Evolutionary conservation across 352 stramenopile genomes (phyloP).

Genomic region (Globisporangium mamillatum): DNA sequence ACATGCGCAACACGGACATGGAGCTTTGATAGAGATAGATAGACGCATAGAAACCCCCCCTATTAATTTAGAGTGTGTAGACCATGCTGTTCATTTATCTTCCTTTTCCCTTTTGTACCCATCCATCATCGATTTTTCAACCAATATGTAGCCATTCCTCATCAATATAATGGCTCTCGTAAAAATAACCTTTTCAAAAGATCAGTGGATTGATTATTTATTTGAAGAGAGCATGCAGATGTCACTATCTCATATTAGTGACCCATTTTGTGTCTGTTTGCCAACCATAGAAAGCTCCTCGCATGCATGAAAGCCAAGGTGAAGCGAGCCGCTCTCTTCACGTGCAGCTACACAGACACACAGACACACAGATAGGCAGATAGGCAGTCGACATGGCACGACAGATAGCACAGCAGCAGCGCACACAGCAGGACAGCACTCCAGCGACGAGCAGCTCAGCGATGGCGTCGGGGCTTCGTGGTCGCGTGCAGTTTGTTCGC

Average conservation of each 20-base stretch:
- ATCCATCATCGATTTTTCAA: constrained; percentile 2
- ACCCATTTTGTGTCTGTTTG: constrained; percentile 2
- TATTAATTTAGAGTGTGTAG: not conserved
- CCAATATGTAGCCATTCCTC: not conserved
- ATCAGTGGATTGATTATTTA: constrained; percentile 3
- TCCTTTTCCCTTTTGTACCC: not conserved
- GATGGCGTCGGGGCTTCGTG: constrained; percentile 12
- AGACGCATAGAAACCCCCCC: not conserved
- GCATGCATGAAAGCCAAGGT: not conserved
- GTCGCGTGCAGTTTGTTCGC: constrained; percentile 59
- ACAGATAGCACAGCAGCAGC: not conserved
- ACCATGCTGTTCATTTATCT: not conserved
- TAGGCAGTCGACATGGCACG: not conserved
- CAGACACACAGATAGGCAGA: not conserved
- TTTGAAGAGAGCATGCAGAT: not conserved
- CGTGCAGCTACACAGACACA: not conserved
- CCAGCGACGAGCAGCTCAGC: not conserved
- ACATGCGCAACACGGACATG: constrained; percentile 33
- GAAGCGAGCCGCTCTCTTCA: not conserved
- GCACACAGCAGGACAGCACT: not conserved
- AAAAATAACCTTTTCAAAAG: not conserved
- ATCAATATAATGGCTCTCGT: not conserved
- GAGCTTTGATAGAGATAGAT: constrained; percentile 11
- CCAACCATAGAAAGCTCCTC: constrained; percentile 7
- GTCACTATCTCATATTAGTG: constrained; percentile 5